Percentiles rank a stretch among this genome's conserved stretches.
These are phyloP conservation scores for Colletotrichum gigasporum DNA, from an alignment of 2,329 filamentous ascomycete genomes.

Conservation along the genomic window DNA sequence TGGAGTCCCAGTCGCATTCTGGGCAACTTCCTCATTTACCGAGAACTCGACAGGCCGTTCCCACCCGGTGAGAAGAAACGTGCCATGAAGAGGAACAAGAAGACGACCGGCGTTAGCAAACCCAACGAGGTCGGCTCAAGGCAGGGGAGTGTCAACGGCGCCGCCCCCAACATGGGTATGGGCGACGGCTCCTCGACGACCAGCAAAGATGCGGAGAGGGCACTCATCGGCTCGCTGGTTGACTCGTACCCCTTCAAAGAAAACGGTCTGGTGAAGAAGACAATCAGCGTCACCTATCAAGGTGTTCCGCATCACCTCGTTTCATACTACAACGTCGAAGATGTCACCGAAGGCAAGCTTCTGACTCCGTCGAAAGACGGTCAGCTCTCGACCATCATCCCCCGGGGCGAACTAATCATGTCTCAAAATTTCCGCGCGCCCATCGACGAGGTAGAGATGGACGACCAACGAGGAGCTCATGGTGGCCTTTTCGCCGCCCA, in stretches of 20 bases:
- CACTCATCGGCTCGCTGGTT: conserved; percentile 70
- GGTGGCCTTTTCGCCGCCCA: conserved; percentile 17
- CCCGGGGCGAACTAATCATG: conserved; percentile 66
- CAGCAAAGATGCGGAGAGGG: conserved; percentile 29
- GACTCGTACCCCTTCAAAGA: conserved; percentile 90
- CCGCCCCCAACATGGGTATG: conserved; percentile 9
- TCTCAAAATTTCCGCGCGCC: conserved; percentile 74
- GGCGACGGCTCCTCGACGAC: conserved; percentile 21
- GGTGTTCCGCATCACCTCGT: conserved; percentile 86
- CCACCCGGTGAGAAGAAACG: conserved; percentile 86
- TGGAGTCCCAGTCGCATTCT: conserved; percentile 92
- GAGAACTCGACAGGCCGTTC: conserved; percentile 81
- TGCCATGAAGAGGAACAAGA: conserved; percentile 76
- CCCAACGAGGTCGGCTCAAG: conserved; percentile 37
- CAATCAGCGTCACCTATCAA: conserved; percentile 80
- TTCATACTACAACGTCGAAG: conserved; percentile 86
- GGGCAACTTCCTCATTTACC: conserved; percentile 86
- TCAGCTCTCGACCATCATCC: conserved; percentile 58
- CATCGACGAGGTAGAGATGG: conserved; percentile 66
- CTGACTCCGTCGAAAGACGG: conserved; percentile 63
- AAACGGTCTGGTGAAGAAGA: conserved; percentile 89
- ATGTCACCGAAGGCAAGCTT: conserved; percentile 73
- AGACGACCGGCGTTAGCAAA: conserved; percentile 46
- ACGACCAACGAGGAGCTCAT: conserved; percentile 21
- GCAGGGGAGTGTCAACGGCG: conserved; percentile 15